Base-by-base conservation (phyloP, 345 rosid genomes). In the Cardiospermum halicacabum region DNA sequence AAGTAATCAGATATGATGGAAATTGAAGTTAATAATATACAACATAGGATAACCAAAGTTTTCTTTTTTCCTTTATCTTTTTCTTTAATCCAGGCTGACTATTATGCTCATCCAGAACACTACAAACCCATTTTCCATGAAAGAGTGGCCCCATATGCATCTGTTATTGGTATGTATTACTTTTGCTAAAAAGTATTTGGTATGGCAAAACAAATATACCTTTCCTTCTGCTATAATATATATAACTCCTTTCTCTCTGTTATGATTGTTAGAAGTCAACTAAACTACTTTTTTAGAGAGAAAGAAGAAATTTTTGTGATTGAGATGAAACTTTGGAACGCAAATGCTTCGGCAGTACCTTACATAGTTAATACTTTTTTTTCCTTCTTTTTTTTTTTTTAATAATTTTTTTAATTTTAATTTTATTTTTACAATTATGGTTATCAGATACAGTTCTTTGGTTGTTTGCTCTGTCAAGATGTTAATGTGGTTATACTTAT, bases 31-130 rank as follows among this genome's bases (percentile, higher is more conserved):
- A 7, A 19, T 51, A 47, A 40, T 55, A 42, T 47, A 7, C 2
- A 1, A 56, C 36, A 36, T 32, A 39, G 59, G 64, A 49, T 66
- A 19, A 70, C 32, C 7, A 6, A 3, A 65, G 27, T 19, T 53
- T 25, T 28, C 12, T 49, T 11, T 39, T 31, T 12, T 53, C 34
- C 18, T 15, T 62, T 43, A 60, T 28, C 55, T 57, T 57, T 24
- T 48, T 50, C 26, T 69, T 15, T 57, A 11, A 47, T 76, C 67
- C 91, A 93, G 98, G 88, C 78, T 0, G 98, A 88, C 76, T 93
- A 93, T 68, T 93, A 93, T 75, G 90, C 84, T 37, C 96, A 93
- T 72, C 98, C 97, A 3, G 98, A 84, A 64, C 96, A 89, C 71
- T 93, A 90, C 79, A 77, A 71, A 45, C 81, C 96, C 58, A 47